Evolutionary conservation across 2,329 filamentous ascomycete species (phyloP).

Genomic region (Beauveria australis): DNA sequence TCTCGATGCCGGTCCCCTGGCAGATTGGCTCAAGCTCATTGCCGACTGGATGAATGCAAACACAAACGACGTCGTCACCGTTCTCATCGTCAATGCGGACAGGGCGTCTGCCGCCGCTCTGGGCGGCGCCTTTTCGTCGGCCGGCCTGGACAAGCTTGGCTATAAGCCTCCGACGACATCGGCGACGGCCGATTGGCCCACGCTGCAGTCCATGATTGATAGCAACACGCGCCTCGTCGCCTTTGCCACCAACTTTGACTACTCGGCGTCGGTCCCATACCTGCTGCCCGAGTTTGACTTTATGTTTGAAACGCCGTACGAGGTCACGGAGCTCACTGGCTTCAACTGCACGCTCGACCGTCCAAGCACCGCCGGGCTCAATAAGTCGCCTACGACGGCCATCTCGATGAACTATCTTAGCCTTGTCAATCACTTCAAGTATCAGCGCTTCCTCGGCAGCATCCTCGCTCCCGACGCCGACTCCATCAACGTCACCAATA

Average conservation of each 20-base stretch:
- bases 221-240: constrained; percentile 57
- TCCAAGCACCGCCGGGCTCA: constrained; percentile 34
- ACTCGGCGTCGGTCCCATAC: constrained; percentile 40
- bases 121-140: constrained; percentile 42
- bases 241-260: constrained; percentile 53
- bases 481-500: constrained; percentile 58
- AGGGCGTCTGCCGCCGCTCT: constrained; percentile 46
- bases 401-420: constrained; percentile 54
- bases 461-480: constrained; percentile 55
- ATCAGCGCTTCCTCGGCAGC: constrained; percentile 44
- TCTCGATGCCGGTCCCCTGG: constrained; percentile 60
- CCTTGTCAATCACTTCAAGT: constrained; percentile 74
- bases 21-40: constrained; percentile 55
- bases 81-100: constrained; percentile 66
- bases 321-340: constrained; percentile 50
- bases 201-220: constrained; percentile 59
- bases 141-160: constrained; percentile 53
- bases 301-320: constrained; percentile 66
- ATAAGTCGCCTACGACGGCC: constrained; percentile 42
- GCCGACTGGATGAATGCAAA: constrained; percentile 62
- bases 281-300: constrained; percentile 56
- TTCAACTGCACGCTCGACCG: constrained; percentile 69
- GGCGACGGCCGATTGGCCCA: constrained; percentile 54
- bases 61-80: constrained; percentile 66
- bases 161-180: constrained; percentile 44